Base-by-base conservation (phyloP, 2,329 filamentous ascomycete species). In the Botryosphaeria dothidea region DNA sequence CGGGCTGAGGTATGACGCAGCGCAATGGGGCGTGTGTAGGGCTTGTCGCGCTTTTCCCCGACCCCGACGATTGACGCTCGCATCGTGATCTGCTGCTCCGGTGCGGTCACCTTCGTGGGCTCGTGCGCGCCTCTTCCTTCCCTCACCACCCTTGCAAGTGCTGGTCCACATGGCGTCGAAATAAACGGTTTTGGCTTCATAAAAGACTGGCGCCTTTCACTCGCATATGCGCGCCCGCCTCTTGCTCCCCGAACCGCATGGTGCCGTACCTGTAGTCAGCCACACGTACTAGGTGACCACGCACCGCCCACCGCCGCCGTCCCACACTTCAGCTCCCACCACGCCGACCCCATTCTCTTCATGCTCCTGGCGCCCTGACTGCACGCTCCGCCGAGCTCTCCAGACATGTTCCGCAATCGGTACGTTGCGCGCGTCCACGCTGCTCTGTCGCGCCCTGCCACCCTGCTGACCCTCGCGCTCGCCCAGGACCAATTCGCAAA, bases 401-500 rank as follows among this genome's bases (percentile, higher is more conserved):
- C 66, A 69, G 74, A 73, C 70, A 81, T 82, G 80, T 82, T 82
- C 77, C 79, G 79, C 69, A 81, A 82, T 71, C 75, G 80, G 80
- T 82, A 74, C 65, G 79, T 76, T 62, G 36, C 51, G 21, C 48
- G 29, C 56, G 6, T 25, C 36, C 46, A 17, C n/a, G 31, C 27
- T 31, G 31, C 34, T 23, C 51, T 34, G 62, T 43, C 48, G 61
- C 46, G 52, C 34, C 51, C 51, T 43, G 43, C 52, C 64, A 58
- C 38, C 43, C 65, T 58, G 54, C 64, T 49, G 62, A 46, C 56
- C 23, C 38, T 58, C 21, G 11, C 27, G 49, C 65, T 64, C 66
- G 57, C 62, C 52, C 70, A 92, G 90, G 80, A 91, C 86, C 73
- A 92, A 87, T 77, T 88, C 91, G 64, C 91, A 93, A 78, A 96